These are phyloP conservation scores for Yarrowia galli DNA, from an alignment of 1,139 yeast genomes.

Conservation along the genomic window DNA sequence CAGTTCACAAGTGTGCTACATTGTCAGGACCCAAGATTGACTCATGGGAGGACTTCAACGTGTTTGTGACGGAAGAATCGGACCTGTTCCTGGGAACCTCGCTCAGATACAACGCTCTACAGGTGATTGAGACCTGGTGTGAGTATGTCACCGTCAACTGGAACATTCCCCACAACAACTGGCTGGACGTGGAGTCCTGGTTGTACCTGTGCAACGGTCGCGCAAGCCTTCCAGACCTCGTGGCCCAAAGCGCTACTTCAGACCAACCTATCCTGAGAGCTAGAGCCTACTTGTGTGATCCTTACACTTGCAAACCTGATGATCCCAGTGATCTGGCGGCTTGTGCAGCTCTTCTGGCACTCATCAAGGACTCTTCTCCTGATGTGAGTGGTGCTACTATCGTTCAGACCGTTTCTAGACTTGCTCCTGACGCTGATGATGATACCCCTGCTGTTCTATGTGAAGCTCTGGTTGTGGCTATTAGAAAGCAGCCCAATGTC, in stretches of 20 bases:
- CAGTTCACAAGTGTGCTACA: conserved; percentile 25
- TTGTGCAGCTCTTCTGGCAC: conserved; percentile 41
- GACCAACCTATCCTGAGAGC: conserved; percentile 43
- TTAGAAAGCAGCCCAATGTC: conserved; percentile 55
- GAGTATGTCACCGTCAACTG: conserved; percentile 49
- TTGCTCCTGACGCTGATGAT: conserved; percentile 74
- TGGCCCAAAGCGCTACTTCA: conserved; percentile 41
- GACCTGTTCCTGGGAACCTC: conserved; percentile 51
- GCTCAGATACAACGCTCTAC: conserved; percentile 41
- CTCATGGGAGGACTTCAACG: conserved; percentile 63
- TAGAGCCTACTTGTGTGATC: conserved; percentile 44
- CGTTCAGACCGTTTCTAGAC: conserved; percentile 53
- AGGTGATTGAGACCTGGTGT: conserved; percentile 55
- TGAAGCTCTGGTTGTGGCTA: conserved; percentile 69
- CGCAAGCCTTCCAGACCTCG: conserved; percentile 41
- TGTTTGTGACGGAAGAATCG: conserved; percentile 73
- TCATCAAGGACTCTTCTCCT: conserved; percentile 40
- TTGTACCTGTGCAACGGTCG: conserved; percentile 40
- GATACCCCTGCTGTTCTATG: conserved; percentile 79
- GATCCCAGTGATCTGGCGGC: conserved; percentile 40
- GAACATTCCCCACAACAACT: conserved; percentile 5
- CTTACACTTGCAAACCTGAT: conserved; percentile 41
- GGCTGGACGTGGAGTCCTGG: conserved; percentile 43
- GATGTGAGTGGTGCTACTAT: conserved; percentile 42
- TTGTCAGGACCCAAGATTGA: conserved; percentile 24